Evolutionary conservation across 345 rosid species (phyloP), one percentile per base, ranked within the genome.

Genomic region (Streptanthus diversifolius): DNA sequence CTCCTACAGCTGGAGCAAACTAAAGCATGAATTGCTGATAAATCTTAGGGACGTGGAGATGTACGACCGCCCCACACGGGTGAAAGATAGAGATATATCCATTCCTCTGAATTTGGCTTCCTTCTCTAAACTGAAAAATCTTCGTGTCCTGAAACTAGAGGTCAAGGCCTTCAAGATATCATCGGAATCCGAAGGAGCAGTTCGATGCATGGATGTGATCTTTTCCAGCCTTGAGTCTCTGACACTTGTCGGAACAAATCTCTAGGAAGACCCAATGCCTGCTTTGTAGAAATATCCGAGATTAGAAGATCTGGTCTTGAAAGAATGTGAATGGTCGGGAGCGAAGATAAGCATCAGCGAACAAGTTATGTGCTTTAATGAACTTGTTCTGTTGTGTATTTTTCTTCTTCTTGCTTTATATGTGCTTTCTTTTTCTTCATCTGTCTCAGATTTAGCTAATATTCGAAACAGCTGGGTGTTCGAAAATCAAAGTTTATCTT

Each of bases 1-100:
- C 3, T 71, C 75, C 5, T 48, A 71, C 19, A 70, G 74, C 40
- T 70, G 67, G 67, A 48, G 29, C 33, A 70, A 58, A 13, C 30
- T 70, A 0, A 59, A 70, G 2, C 67, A 70, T 8, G 74, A 47
- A 49, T 47, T 10, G 0, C 67, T 59, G 0, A 8, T 1, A 47
- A 70, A 70, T 47, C 37, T 70, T 25, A 56, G 30, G 39, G 67
- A 59, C 9, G 4, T 71, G 40, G 59, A 59, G 29, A 70, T 70
- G 21, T 70, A 6, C 3, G 66, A 54, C 12, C 39, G 39, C 10
- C 24, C 39, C 1, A 5, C 0, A 10, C 14, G 14, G 24, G 18
- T 45, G 3, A 4, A 11, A 11, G 19, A 5, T 7, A 32, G 8
- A 47, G 9, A 41, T 5, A 4, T 17, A 35, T 11, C 5, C 5